These are phyloP conservation scores for Hippophae gyantsensis DNA, from an alignment of 306 rosid species.

Conservation along the genomic window DNA sequence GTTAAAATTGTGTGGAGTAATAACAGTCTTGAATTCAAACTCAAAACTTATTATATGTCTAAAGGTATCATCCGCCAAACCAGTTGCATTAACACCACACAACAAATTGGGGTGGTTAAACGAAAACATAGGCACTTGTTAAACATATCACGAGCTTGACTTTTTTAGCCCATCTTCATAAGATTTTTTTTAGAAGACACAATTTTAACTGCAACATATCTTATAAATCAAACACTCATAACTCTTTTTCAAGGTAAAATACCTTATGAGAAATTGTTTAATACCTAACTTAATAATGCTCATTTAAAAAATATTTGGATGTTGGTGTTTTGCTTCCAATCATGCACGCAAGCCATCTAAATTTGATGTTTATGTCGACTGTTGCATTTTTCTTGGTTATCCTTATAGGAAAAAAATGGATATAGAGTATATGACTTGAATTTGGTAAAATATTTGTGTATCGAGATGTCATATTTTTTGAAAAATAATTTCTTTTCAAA, in stretches of 20 bases:
- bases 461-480: background rate
- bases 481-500: background rate
- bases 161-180: conserved; percentile 2
- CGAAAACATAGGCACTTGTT: background rate
- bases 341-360: background rate
- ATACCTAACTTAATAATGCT: background rate
- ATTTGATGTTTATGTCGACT: background rate
- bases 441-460: background rate
- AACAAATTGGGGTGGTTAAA: conserved; percentile 6
- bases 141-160: background rate
- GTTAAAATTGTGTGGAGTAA: background rate
- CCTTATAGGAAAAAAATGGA: background rate
- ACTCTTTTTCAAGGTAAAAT: background rate
- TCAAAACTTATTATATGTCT: background rate
- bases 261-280: background rate
- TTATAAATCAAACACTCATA: conserved; percentile 4
- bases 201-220: background rate
- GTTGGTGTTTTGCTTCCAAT: conserved; percentile 5
- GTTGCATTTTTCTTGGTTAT: conserved; percentile 3
- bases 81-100: background rate
- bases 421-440: background rate
- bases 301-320: conserved; percentile 2
- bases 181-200: background rate
- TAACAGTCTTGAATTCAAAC: background rate
- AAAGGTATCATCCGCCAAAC: conserved; percentile 1